Base-by-base conservation (phyloP, 176 grass and related monocot genomes). In the Musa beccarii region DNA sequence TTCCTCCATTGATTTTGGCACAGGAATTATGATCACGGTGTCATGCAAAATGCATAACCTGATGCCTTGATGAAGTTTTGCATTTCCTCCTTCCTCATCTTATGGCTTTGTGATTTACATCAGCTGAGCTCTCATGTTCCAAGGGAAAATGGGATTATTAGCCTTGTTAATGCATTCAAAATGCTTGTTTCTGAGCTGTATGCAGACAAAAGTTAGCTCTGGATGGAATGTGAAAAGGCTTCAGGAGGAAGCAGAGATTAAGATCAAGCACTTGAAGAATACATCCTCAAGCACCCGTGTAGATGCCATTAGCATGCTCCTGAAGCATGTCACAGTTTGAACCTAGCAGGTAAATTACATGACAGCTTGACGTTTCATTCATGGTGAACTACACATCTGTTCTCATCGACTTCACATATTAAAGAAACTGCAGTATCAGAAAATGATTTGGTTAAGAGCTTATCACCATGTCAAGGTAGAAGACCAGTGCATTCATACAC, bases 241-340 rank as follows among this genome's bases (percentile, higher is more conserved):
- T 53, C 88, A 96, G 64, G 63, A 85, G 82, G 92, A 96, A 76
- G 91, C 92, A 17, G 75, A 70, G 0, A 65, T 19, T 51, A 96
- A 96, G 63, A 89, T 96, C 0, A 76, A 76, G 11, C 79, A 78
- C 17, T 86, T 89, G 54, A 91, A 77, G 54, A 66, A 86, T 16
- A 88, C 89, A 74, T 83, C 92, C 10, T 73, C 81, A 23, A 83
- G 65, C 24, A 89, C 87, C 63, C 86, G 84, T 25, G 76, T 79
- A 11, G 92, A 96, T 71, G 88, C 91, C 10, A 87, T 96, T 52
- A 79, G 83, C 68, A 96, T 96, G 92, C 86, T 96, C 53, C 88
- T 96, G 54, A 89, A 81, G 81, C 81, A 96, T 63, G 92, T 96
- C 13, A 96, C 92, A 68, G 92, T 91, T 43, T 43, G 34, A 43